Evolutionary conservation across 495 filamentous ascomycete species (phyloP).

Genomic region (Trichoderma orchidacearum): DNA sequence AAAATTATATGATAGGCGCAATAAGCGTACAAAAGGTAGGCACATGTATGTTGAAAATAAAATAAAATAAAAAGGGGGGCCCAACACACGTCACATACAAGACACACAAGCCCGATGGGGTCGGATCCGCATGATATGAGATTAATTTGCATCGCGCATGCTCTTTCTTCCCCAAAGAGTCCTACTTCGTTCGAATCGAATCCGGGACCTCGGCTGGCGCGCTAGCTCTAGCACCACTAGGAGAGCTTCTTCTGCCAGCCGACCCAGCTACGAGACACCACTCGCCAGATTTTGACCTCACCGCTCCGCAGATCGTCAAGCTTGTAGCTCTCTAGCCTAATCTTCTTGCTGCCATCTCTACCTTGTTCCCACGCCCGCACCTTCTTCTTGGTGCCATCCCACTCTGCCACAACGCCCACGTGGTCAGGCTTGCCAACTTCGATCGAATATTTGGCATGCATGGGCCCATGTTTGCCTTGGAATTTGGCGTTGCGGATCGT

Average conservation of each 20-base stretch:
- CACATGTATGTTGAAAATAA: not conserved
- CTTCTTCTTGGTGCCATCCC: constrained; percentile 99
- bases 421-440: constrained; percentile 92
- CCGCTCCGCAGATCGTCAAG: constrained; percentile 83
- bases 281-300: constrained; percentile 95
- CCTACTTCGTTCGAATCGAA: no score
- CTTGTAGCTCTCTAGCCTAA: constrained; percentile 86
- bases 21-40: not conserved
- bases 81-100: not conserved
- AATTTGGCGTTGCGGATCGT: constrained; percentile 90
- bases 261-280: constrained; percentile 84
- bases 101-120: not conserved
- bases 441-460: constrained; percentile 83
- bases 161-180: not conserved
- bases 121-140: not conserved
- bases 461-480: constrained; percentile 85
- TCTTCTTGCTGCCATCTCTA: constrained; percentile 77
- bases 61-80: not conserved
- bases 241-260: constrained; percentile 43
- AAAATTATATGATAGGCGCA: not conserved
- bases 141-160: not conserved
- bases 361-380: constrained; percentile 92
- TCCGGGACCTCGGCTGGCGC: no score
- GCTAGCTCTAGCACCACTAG: not conserved
- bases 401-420: constrained; percentile 91